These are phyloP conservation scores for Globisporangium lucens DNA, from an alignment of 352 stramenopile genomes.

Conservation along the genomic window DNA sequence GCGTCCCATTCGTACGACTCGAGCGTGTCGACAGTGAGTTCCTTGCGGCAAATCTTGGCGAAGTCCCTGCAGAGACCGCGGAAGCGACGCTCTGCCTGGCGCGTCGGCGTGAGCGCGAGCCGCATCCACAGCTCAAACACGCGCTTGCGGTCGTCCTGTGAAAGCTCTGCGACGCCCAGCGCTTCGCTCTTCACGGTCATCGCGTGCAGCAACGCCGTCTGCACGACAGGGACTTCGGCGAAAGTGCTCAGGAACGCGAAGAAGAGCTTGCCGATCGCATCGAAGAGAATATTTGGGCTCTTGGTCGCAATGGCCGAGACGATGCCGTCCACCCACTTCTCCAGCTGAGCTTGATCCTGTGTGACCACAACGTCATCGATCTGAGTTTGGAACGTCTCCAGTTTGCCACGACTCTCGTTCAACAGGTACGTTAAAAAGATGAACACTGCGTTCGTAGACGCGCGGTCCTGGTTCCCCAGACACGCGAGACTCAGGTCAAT, in stretches of 20 bases:
- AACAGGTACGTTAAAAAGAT: slow-evolving; percentile 65
- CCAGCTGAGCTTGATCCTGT: slow-evolving; percentile 28
- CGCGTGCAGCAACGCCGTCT: slow-evolving; percentile 28
- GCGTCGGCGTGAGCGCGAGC: slow-evolving; percentile 48
- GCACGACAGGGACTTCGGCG: slow-evolving; percentile 29
- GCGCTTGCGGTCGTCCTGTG: slow-evolving; percentile 42
- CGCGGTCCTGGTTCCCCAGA: slow-evolving; percentile 60
- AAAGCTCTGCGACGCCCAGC: slow-evolving; percentile 39
- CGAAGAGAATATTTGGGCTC: slow-evolving; percentile 56
- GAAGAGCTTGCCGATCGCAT: slow-evolving; percentile 48
- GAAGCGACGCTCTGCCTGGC: slow-evolving; percentile 54
- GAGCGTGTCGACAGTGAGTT: slow-evolving; percentile 53
- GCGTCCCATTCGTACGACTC: slow-evolving; percentile 46
- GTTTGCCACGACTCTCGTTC: slow-evolving; percentile 47
- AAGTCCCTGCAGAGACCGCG: slow-evolving; percentile 60
- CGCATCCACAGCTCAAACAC: slow-evolving; percentile 55
- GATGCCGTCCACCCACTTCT: slow-evolving; percentile 50
- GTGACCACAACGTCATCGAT: slow-evolving; percentile 47
- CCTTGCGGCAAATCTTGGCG: slow-evolving; percentile 73
- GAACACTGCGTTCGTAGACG: slow-evolving; percentile 63
- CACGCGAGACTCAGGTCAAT: slow-evolving; percentile 59
- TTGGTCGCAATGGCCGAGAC: slow-evolving; percentile 47
- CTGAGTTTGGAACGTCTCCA: slow-evolving; percentile 33
- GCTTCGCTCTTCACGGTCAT: slow-evolving; percentile 30
- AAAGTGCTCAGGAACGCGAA: slow-evolving; percentile 51